Percentiles rank a stretch among this genome's conserved stretches.
Evolutionary conservation across 2,329 filamentous ascomycete species (phyloP).

Genomic region (Colletotrichum sidae): DNA sequence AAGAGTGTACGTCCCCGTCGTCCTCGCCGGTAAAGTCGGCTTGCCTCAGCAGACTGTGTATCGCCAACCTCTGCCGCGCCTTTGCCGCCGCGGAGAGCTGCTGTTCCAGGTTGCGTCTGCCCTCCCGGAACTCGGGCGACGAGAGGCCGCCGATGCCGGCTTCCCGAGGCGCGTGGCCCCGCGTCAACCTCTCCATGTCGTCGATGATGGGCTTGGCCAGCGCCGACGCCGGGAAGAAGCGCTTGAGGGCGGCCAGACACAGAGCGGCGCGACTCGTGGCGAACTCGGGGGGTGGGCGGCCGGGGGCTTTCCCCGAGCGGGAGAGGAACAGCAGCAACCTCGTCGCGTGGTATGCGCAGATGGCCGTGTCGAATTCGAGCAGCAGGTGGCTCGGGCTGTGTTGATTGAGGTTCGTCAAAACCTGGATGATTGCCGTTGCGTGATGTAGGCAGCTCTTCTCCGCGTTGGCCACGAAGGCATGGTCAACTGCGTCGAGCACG

Average conservation of each 20-base stretch:
- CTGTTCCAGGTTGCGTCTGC: conserved; percentile 17
- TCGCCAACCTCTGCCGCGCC: conserved; percentile 41
- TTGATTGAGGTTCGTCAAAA: conserved; percentile 45
- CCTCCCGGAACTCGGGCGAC: conserved; percentile 16
- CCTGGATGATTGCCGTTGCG: conserved; percentile 51
- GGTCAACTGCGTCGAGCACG: conserved; percentile 44
- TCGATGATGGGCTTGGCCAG: no score
- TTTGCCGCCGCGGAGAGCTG: conserved; percentile 40
- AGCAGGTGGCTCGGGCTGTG: conserved; percentile 42
- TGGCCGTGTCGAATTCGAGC: conserved; percentile 54
- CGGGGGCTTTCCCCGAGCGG: no score
- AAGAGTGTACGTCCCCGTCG: conserved; percentile 34
- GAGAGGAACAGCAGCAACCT: conserved; percentile 31
- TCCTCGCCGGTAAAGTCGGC: conserved; percentile 43
- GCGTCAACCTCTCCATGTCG: no score
- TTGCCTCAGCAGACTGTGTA: conserved; percentile 45
- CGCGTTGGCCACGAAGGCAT: conserved; percentile 44
- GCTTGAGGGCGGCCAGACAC: no score
- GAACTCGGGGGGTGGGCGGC: no score
- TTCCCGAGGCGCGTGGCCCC: no score
- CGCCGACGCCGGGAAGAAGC: no score
- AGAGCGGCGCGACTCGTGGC: no score
- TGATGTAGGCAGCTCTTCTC: conserved; percentile 51
- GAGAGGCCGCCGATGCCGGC: no score
- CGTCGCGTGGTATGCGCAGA: conserved; percentile 56